phyloP scores from a whole-genome alignment of 805 yeast genomes.

The Pichia ethanolica region DNA sequence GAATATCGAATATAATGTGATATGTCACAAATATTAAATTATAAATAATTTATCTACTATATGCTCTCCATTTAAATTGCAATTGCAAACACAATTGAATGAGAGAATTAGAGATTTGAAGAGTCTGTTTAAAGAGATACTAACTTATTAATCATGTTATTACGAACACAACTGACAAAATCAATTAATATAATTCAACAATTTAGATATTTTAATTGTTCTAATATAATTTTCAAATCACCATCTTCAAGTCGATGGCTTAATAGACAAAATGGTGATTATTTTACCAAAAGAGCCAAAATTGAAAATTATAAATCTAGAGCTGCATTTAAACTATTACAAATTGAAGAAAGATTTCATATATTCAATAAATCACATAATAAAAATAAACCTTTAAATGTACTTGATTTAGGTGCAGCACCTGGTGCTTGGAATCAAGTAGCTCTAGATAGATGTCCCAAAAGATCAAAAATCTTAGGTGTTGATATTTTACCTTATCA shows the following conservation, averaged over 20 bases:
- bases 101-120: too few relatives aligned
- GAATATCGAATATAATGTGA: too few relatives aligned
- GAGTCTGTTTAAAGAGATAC: too few relatives aligned
- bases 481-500: constrained; percentile 72
- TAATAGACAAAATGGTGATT: constrained; percentile 59
- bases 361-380: constrained; percentile 35
- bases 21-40: too few relatives aligned
- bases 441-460: constrained; percentile 46
- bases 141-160: too few relatives aligned
- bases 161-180: too few relatives aligned
- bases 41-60: too few relatives aligned
- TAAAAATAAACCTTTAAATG: constrained; percentile 21
- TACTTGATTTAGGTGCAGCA: constrained; percentile 86
- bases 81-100: too few relatives aligned
- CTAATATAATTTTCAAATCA: constrained; percentile 15
- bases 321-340: constrained; percentile 84
- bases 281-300: constrained; percentile 60
- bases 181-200: background rate
- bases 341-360: constrained; percentile 57
- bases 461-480: constrained; percentile 58
- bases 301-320: constrained; percentile 60
- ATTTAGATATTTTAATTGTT: background rate
- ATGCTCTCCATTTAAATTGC: too few relatives aligned
- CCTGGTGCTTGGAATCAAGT: constrained; percentile 96
- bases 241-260: constrained; percentile 68